phyloP scores from a whole-genome alignment of 345 rosid species.

The Aquilaria sinensis region DNA sequence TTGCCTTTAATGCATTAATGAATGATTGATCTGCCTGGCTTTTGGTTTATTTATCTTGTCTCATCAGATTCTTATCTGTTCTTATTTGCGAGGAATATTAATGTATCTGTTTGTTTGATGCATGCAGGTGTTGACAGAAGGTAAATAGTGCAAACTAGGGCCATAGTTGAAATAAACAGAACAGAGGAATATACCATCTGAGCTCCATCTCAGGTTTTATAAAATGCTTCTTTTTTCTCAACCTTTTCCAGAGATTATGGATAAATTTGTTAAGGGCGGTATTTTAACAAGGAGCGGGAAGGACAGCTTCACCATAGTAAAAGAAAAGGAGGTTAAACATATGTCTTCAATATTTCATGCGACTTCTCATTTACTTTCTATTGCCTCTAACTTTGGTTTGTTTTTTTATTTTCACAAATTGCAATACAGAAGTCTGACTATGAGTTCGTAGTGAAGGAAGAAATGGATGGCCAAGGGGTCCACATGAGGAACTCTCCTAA shows the following conservation, averaged over 20 bases:
- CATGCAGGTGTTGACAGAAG: constrained; percentile 77
- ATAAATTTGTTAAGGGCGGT: constrained; percentile 68
- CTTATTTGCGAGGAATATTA: neutral
- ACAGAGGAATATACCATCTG: neutral
- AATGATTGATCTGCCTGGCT: neutral
- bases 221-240: neutral
- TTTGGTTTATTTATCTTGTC: neutral
- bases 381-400: constrained; percentile 1
- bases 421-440: constrained; percentile 38
- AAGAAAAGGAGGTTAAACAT: constrained; percentile 40
- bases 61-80: constrained; percentile 10
- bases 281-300: constrained; percentile 48
- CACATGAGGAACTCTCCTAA: constrained; percentile 31
- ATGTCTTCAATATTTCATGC: constrained; percentile 1
- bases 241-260: constrained; percentile 66
- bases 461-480: constrained; percentile 36
- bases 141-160: constrained; percentile 31
- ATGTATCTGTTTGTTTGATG: constrained; percentile 8
- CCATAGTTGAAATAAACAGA: constrained; percentile 12
- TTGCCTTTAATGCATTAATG: neutral
- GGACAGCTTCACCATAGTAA: constrained; percentile 55
- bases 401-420: constrained; percentile 4
- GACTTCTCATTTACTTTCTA: constrained; percentile 1
- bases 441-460: constrained; percentile 78
- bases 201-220: constrained; percentile 7